These are phyloP conservation scores for Macrophomina phaseolina DNA, from an alignment of 2,329 filamentous ascomycete genomes.

Conservation along the genomic window DNA sequence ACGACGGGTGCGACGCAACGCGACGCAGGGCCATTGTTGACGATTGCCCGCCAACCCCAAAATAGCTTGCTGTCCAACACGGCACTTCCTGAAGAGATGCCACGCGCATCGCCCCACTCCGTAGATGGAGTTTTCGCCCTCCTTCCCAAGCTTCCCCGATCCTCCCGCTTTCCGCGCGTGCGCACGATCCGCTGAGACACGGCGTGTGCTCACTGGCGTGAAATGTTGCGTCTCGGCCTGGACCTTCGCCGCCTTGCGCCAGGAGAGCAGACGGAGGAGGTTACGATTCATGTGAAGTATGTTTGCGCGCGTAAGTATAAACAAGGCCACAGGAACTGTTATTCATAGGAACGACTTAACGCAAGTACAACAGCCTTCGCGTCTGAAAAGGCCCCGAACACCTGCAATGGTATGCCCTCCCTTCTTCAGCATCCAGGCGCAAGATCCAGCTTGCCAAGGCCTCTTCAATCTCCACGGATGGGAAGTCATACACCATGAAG, in stretches of 20 bases:
- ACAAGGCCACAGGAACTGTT: background rate
- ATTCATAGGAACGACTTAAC: background rate
- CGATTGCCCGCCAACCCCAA: background rate
- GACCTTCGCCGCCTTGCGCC: background rate
- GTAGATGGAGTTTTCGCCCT: background rate
- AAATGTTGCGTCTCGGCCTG: background rate
- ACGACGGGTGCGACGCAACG: background rate
- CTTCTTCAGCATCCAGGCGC: no score
- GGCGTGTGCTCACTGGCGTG: background rate
- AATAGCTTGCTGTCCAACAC: background rate
- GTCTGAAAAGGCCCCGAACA: no score
- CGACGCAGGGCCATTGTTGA: background rate
- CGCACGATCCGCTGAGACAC: background rate
- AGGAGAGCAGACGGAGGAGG: background rate
- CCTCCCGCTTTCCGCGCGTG: background rate
- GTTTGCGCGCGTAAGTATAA: no score
- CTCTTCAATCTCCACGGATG: no score
- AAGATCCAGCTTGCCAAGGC: no score
- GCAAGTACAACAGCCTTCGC: no score
- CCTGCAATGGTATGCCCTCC: no score
- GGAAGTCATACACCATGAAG: background rate
- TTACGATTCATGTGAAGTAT: background rate
- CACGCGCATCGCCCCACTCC: background rate
- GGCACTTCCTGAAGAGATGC: background rate
- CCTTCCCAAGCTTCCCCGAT: background rate